Conservation (phyloP, 352 stramenopile genomes). For the Phytophthora tubulina region DNA sequence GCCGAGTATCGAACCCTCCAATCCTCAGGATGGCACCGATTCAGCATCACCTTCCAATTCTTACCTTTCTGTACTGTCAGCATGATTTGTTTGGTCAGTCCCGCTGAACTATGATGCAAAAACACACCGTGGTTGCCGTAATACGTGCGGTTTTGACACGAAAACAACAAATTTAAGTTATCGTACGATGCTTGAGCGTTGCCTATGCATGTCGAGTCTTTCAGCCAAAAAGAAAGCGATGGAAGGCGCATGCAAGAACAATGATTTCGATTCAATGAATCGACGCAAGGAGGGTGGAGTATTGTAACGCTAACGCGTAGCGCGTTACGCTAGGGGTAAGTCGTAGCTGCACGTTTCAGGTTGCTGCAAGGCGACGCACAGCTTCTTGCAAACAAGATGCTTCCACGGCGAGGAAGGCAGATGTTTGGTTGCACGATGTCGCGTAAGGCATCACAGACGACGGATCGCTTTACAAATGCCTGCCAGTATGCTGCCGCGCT, state of each 20-base stretch:
- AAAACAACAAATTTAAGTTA: not conserved
- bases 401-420: constrained; percentile 18
- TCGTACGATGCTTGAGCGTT: too few species aligned
- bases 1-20: constrained; percentile 14
- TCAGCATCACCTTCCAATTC: constrained; percentile 11
- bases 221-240: not conserved
- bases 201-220: too few species aligned
- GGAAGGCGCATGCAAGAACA: not conserved
- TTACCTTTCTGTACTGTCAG: not conserved
- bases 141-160: not conserved
- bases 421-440: constrained; percentile 11
- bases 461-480: constrained; percentile 2
- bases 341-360: too few species aligned
- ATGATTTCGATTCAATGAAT: constrained; percentile 3
- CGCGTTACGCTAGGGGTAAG: not conserved
- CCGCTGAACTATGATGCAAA: too few species aligned
- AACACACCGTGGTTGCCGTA: not conserved
- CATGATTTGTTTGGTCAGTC: constrained; percentile 7
- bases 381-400: constrained; percentile 20
- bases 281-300: not conserved
- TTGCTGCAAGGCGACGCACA: constrained; percentile 7
- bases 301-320: not conserved
- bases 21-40: constrained; percentile 30
- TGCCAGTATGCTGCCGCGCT: not conserved
- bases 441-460: constrained; percentile 1